Evolutionary conservation across 1,284 basidiomycete species (phyloP).

Genomic region (Xerocomus minutiporus): DNA sequence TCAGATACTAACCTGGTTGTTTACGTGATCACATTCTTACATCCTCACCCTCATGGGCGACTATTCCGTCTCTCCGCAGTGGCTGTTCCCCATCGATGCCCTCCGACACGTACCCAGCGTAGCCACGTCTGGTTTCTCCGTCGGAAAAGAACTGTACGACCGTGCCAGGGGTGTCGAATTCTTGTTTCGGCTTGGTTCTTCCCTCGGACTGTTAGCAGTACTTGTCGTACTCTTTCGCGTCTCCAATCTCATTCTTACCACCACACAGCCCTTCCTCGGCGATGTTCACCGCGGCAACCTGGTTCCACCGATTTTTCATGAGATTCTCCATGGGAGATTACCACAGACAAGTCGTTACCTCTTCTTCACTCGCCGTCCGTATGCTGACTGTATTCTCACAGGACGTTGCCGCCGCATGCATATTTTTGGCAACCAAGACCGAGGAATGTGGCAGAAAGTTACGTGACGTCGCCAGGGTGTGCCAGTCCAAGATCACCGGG

Average conservation of each 20-base stretch:
- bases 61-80: conserved; percentile 45
- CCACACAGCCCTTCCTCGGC: conserved; percentile 64
- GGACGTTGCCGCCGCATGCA: conserved; percentile 86
- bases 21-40: conserved; percentile 29
- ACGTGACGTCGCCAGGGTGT: conserved; percentile 77
- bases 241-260: conserved; percentile 16
- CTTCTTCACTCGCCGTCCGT: conserved; percentile 2
- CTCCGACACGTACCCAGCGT: conserved; percentile 53
- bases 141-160: conserved; percentile 68
- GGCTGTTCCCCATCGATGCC: conserved; percentile 63
- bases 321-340: conserved; percentile 83
- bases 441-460: conserved; percentile 86
- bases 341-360: conserved; percentile 58
- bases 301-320: conserved; percentile 96
- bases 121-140: conserved; percentile 45
- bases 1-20: too few relatives aligned
- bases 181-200: conserved; percentile 71
- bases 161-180: conserved; percentile 76
- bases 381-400: conserved; percentile 30
- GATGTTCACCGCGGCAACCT: conserved; percentile 80
- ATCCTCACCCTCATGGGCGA: conserved; percentile 24
- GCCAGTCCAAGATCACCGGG: conserved; percentile 64
- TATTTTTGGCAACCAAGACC: conserved; percentile 90
- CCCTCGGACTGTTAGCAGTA: conserved; percentile 61
- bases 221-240: conserved; percentile 9